These are phyloP conservation scores for Oryza brachyantha DNA, from an alignment of 176 grass and related monocot genomes.

Conservation along the genomic window DNA sequence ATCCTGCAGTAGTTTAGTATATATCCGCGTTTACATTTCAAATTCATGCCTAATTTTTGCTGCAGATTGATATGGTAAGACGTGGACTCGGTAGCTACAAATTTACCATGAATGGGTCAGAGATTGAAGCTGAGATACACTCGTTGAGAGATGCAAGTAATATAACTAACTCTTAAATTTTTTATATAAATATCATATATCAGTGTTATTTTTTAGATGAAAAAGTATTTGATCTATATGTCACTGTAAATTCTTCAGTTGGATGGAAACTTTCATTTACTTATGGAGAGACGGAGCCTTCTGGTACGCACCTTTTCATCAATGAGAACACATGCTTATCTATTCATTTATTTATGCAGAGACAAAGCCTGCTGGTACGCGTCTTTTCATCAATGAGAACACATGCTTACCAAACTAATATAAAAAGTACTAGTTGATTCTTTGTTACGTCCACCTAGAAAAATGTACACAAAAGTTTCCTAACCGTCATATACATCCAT, in stretches of 20 bases:
- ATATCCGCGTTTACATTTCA: constrained; percentile 20
- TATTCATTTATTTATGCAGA: too few species aligned
- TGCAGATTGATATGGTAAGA: constrained; percentile 81
- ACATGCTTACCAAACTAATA: too few species aligned
- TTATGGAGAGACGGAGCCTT: constrained; percentile 95
- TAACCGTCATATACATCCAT: too few species aligned
- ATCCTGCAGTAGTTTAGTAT: constrained; percentile 1
- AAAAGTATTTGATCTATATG: constrained; percentile 7
- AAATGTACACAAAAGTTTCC: too few species aligned
- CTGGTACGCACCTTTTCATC: constrained; percentile 97
- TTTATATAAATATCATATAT: constrained; percentile 12
- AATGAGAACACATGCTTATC: constrained; percentile 98
- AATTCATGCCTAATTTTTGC: constrained; percentile 14
- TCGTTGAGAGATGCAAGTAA: constrained; percentile 92
- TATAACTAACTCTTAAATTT: not conserved
- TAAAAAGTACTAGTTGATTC: too few species aligned
- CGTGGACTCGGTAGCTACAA: constrained; percentile 89
- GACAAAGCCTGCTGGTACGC: too few species aligned
- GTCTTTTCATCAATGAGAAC: too few species aligned
- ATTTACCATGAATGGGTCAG: constrained; percentile 89
- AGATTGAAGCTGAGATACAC: constrained; percentile 91
- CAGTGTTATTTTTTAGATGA: not conserved
- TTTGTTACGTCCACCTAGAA: too few species aligned
- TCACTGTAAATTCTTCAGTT: constrained; percentile 55
- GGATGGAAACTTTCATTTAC: constrained; percentile 97